Base-by-base conservation (phyloP, 306 rosid species). In the Sicyos edulis region DNA sequence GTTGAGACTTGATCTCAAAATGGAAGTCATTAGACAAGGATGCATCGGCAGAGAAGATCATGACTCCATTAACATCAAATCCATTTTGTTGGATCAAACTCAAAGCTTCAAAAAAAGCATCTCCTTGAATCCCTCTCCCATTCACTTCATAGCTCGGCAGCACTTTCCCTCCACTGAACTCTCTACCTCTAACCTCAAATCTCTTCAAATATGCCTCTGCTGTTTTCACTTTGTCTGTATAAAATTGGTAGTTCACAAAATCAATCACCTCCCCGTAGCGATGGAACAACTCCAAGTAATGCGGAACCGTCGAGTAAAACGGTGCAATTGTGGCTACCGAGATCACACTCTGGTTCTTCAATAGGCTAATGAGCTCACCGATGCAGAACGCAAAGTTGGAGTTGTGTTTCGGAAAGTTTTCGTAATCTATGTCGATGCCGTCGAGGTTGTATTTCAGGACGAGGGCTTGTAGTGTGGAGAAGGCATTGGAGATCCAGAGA, bases 11-110 rank as follows among this genome's bases (percentile, higher is more conserved):
- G 12, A 67, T 79, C 78, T 88, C 87, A 22, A 79, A 82, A 34
- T 79, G 67, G 24, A 70, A 79, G 45, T 74, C 42, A 66, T 79
- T 78, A 1, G 74, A 21, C 3, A 75, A 56, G 42, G 87, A 72
- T 44, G 77, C 88, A 72, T 86, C 90, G 0, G 83, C 88, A 0
- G 88, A 85, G 80, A 70, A 85, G 71, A 86, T 86, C 89, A 86
- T 84, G 7, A 82, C 76, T 24, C 91, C 91, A n/a, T 74, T 78
- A n/a, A 86, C 34, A 10, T 55, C 72, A 53, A 74, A 82, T 12
- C 84, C 90, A 71, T 79, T 79, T 11, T 53, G 34, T 64, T 77
- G 63, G 72, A 81, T 66, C 70, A 84, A 54, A 11, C 32, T 51
- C 61, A 84, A 61, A 54, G 86, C 86, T 52, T 54, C 83, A 63